phyloP scores from a whole-genome alignment of 2,329 filamentous ascomycete species.

The Myotisia sp. region DNA sequence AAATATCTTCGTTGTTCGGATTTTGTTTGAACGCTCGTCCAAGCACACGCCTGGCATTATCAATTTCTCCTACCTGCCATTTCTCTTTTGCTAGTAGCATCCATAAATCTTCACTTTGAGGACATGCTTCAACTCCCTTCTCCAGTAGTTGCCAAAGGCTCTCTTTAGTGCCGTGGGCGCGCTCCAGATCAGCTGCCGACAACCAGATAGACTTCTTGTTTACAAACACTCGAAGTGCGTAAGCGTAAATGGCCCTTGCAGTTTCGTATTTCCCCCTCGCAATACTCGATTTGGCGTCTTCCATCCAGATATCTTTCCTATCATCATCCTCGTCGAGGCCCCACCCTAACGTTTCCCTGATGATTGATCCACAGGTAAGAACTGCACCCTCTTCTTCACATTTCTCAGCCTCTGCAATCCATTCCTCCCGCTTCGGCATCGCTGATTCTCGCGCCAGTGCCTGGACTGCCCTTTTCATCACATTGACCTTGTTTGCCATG shows the following conservation, averaged over 20 bases:
- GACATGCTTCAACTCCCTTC: constrained; percentile 86
- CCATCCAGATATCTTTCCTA: constrained; percentile 87
- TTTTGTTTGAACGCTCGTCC: constrained; percentile 88
- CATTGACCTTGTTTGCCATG: constrained; percentile 63
- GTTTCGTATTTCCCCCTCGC: constrained; percentile 74
- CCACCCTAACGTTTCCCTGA: constrained; percentile 86
- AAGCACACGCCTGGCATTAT: constrained; percentile 73
- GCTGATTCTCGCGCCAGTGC: constrained; percentile 79
- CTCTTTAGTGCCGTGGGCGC: constrained; percentile 72
- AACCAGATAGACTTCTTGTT: constrained; percentile 81
- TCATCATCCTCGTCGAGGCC: constrained; percentile 91
- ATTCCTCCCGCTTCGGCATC: constrained; percentile 94
- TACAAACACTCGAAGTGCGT: constrained; percentile 76
- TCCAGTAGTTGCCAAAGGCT: constrained; percentile 73
- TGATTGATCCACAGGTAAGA: constrained; percentile 75
- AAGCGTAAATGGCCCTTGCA: constrained; percentile 83
- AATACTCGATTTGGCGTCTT: constrained; percentile 75
- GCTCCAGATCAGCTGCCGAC: constrained; percentile 79
- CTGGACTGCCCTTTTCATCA: constrained; percentile 89
- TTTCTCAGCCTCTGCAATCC: constrained; percentile 87
- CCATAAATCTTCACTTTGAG: constrained; percentile 83
- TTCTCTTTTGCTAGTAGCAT: constrained; percentile 92
- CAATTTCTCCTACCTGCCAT: constrained; percentile 74
- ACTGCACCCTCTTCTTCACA: constrained; percentile 85
- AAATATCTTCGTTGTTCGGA: constrained; percentile 94